Conservation (phyloP, 352 stramenopile genomes). For the Chrysophaeum taylorii region DNA sequence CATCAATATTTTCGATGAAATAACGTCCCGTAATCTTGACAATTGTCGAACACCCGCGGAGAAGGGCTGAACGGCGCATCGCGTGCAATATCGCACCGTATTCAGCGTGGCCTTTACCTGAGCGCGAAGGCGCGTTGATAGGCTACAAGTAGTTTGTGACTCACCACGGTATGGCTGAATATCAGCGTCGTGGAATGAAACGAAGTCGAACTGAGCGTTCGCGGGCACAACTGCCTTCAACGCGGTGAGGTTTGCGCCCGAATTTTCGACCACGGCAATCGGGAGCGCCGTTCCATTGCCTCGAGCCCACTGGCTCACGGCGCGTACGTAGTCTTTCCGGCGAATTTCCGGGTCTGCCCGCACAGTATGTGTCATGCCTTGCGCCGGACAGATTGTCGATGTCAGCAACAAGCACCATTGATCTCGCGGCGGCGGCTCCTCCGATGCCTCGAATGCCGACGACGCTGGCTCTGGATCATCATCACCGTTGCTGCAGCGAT, state of each 20-base stretch:
- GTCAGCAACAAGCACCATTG: slow-evolving; percentile 22
- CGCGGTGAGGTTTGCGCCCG: slow-evolving; percentile 1
- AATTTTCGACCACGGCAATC: slow-evolving; percentile 23
- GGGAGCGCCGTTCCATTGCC: neutral
- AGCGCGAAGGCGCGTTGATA: neutral
- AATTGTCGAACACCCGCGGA: slow-evolving; percentile 4
- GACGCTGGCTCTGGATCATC: too few species aligned
- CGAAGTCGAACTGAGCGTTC: slow-evolving; percentile 7
- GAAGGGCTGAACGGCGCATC: slow-evolving; percentile 4
- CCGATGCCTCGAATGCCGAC: neutral
- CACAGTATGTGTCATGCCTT: slow-evolving; percentile 18
- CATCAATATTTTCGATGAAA: slow-evolving; percentile 15
- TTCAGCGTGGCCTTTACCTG: slow-evolving; percentile 21
- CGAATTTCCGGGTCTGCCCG: slow-evolving; percentile 9
- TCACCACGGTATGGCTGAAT: too few species aligned
- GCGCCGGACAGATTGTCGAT: slow-evolving; percentile 16
- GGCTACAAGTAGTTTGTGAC: too few species aligned
- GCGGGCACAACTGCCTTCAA: neutral
- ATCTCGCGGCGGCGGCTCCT: neutral
- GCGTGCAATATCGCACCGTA: slow-evolving; percentile 15
- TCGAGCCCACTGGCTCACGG: neutral
- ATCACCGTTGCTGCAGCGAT: slow-evolving; percentile 15
- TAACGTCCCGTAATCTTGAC: slow-evolving; percentile 23
- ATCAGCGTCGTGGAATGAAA: slow-evolving; percentile 16
- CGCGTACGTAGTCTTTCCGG: slow-evolving; percentile 12